Conservation (phyloP, 2,329 filamentous ascomycete species). For the Pezicula neosporulosa region DNA sequence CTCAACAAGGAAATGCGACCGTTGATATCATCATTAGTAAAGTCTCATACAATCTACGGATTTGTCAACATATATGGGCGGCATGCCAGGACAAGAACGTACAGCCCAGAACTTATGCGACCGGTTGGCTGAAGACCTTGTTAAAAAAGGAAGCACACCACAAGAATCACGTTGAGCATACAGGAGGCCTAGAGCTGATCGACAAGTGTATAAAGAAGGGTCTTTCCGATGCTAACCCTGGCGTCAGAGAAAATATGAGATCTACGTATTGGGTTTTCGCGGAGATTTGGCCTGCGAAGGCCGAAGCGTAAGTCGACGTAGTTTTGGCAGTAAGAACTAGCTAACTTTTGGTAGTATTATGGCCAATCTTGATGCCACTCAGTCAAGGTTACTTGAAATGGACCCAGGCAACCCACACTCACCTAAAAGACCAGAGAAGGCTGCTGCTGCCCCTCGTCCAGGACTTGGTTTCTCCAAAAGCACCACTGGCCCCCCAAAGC, state of each 20-base stretch:
- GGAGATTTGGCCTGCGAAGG: conserved; percentile 71
- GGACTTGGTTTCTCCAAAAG: conserved; percentile 61
- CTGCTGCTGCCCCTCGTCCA: conserved; percentile 45
- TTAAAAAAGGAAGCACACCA: conserved; percentile 74
- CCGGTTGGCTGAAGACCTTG: conserved; percentile 81
- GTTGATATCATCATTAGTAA: conserved; percentile 79
- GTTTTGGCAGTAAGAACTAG: background rate
- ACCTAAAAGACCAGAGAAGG: conserved; percentile 50
- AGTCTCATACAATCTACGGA: conserved; percentile 73
- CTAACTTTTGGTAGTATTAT: conserved; percentile 59
- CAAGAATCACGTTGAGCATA: conserved; percentile 79
- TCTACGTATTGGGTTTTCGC: conserved; percentile 84
- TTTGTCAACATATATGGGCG: conserved; percentile 80
- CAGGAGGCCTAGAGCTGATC: conserved; percentile 75
- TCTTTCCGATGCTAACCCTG: conserved; percentile 83
- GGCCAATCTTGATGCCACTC: conserved; percentile 71
- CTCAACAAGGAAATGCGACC: conserved; percentile 75
- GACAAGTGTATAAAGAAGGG: conserved; percentile 90
- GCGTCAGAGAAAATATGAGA: conserved; percentile 82
- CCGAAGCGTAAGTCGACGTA: conserved; percentile 58
- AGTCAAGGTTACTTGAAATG: conserved; percentile 76
- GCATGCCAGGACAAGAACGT: conserved; percentile 93
- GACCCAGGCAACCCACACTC: conserved; percentile 79
- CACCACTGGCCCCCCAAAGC: conserved; percentile 52
- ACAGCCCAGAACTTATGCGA: conserved; percentile 74